Conservation (phyloP, 176 grass and related monocot species). For the Elymus sibiricus region DNA sequence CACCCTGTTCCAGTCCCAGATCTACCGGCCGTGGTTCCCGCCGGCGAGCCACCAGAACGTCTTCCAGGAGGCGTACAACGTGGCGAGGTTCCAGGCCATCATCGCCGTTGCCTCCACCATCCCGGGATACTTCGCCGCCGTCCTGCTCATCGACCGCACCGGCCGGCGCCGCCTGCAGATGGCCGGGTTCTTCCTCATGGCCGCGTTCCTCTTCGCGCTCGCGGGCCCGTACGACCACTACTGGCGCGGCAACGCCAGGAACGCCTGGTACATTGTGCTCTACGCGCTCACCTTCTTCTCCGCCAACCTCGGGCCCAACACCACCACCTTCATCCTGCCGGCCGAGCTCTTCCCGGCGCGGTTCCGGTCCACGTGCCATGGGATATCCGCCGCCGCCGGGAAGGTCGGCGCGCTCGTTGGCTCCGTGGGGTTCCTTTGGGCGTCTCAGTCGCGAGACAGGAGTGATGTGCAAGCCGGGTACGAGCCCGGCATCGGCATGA, state of each 20-base stretch:
- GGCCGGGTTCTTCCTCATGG: slow-evolving; percentile 60
- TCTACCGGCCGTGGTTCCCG: slow-evolving; percentile 32
- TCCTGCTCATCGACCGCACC: slow-evolving; percentile 42
- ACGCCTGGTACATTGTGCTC: slow-evolving; percentile 45
- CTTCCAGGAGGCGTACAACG: slow-evolving; percentile 44
- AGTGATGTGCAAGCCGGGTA: not conserved
- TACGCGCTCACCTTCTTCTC: slow-evolving; percentile 71
- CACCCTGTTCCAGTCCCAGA: slow-evolving; percentile 47
- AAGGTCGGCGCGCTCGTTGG: slow-evolving; percentile 47
- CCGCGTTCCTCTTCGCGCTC: slow-evolving; percentile 54
- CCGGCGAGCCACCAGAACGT: slow-evolving; percentile 27
- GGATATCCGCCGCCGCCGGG: slow-evolving; percentile 49
- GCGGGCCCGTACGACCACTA: slow-evolving; percentile 51
- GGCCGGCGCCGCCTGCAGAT: slow-evolving; percentile 50
- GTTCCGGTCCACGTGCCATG: slow-evolving; percentile 55
- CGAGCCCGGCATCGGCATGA: slow-evolving; percentile 48
- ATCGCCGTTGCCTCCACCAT: slow-evolving; percentile 50
- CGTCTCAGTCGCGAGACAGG: slow-evolving; percentile 30
- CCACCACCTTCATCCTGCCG: slow-evolving; percentile 65
- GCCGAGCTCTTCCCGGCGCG: slow-evolving; percentile 63
- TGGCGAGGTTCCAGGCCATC: slow-evolving; percentile 57
- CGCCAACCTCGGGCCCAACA: slow-evolving; percentile 74
- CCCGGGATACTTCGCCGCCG: slow-evolving; percentile 53
- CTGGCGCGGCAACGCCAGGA: slow-evolving; percentile 34
- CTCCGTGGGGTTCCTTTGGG: slow-evolving; percentile 45